A percentile compares a stretch with the other conserved stretches of the same genome.
Conservation (phyloP, 371 early-diverging fungal genomes). For the Haplosporangium sp. region DNA sequence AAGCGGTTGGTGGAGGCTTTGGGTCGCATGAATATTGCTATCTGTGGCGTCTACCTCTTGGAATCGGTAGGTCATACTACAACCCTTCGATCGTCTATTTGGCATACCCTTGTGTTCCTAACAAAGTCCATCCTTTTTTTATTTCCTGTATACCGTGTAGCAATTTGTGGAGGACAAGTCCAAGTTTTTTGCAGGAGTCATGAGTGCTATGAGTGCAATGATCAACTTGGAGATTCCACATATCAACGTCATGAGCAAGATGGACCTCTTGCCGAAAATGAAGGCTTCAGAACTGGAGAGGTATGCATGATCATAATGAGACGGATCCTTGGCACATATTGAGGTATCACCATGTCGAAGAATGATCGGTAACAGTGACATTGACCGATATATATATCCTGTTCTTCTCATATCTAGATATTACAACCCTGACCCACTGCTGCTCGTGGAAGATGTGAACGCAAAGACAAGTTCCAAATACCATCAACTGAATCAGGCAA, state of each 20-base stretch:
- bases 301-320: conserved; percentile 19
- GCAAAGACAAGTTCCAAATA: conserved; percentile 76
- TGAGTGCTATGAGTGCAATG: conserved; percentile 96
- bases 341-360: too few species aligned
- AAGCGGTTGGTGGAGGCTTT: conserved; percentile 80
- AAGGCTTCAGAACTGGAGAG: conserved; percentile 70
- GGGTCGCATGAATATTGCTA: conserved; percentile 72
- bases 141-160: conserved; percentile 4
- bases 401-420: conserved; percentile 59
- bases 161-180: conserved; percentile 94
- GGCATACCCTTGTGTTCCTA: not conserved
- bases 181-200: conserved; percentile 96
- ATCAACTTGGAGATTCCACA: conserved; percentile 95
- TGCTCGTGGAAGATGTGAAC: conserved; percentile 86
- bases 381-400: not conserved
- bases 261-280: conserved; percentile 87
- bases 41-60: conserved; percentile 93
- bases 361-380: not conserved
- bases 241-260: conserved; percentile 97
- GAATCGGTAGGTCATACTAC: conserved; percentile 65
- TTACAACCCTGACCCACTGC: conserved; percentile 88
- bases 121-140: not conserved
- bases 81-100: too few species aligned
- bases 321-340: not conserved
- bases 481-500: conserved; percentile 87